phyloP scores from a whole-genome alignment of 805 yeast genomes.

The Teunomyces gatunensis region DNA sequence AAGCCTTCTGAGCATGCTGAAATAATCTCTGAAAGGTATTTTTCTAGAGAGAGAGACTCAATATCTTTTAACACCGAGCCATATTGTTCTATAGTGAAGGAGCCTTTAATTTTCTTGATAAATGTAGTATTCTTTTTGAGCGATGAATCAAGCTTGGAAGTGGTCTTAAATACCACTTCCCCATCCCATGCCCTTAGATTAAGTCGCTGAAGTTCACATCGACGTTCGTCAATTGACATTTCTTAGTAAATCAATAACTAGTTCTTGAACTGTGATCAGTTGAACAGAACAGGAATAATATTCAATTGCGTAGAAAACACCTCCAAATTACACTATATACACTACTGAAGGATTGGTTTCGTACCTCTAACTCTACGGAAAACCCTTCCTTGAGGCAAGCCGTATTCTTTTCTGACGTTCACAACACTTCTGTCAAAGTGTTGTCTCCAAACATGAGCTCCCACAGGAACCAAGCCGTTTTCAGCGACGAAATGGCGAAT shows the following conservation, averaged over 20 bases:
- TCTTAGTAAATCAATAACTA: not conserved
- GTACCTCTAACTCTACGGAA: conserved; percentile 59
- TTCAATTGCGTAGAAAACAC: not conserved
- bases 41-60: conserved; percentile 59
- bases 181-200: conserved; percentile 58
- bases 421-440: conserved; percentile 74
- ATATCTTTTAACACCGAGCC: conserved; percentile 58
- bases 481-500: conserved; percentile 63
- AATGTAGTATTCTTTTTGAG: conserved; percentile 81
- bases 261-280: not conserved
- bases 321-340: conserved; percentile 4
- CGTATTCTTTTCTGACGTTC: conserved; percentile 66
- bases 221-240: conserved; percentile 6
- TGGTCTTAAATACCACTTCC: conserved; percentile 17
- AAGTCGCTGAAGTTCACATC: conserved; percentile 31
- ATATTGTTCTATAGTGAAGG: conserved; percentile 52
- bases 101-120: conserved; percentile 62
- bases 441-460: conserved; percentile 91
- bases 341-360: conserved; percentile 17
- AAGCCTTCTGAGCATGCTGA: conserved; percentile 64
- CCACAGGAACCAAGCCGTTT: conserved; percentile 68
- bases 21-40: conserved; percentile 70
- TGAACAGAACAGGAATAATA: not conserved
- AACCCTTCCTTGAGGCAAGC: conserved; percentile 72
- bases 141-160: conserved; percentile 60